Conservation (phyloP, 2,329 filamentous ascomycete genomes). For the Capronia epimyces region DNA sequence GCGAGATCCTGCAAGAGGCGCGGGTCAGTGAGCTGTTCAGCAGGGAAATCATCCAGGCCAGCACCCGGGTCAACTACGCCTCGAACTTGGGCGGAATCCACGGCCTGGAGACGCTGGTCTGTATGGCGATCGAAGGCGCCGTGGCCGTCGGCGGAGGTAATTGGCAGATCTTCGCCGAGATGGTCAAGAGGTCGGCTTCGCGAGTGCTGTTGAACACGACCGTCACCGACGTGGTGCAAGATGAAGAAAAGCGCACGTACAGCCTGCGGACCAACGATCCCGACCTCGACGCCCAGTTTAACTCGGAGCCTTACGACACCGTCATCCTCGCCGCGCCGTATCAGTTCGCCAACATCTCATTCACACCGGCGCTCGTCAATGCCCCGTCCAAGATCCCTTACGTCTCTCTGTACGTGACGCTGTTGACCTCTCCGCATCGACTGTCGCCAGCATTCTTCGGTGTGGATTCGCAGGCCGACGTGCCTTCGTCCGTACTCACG, state of each 20-base stretch:
- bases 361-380: conserved; percentile 41
- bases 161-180: conserved; percentile 85
- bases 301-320: conserved; percentile 58
- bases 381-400: conserved; percentile 77
- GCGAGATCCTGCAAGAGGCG: conserved; percentile 64
- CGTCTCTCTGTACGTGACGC: conserved; percentile 77
- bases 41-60: conserved; percentile 80
- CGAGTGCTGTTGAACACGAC: conserved; percentile 60
- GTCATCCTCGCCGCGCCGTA: conserved; percentile 78
- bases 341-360: conserved; percentile 68
- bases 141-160: conserved; percentile 78
- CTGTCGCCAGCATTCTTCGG: conserved; percentile 70
- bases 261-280: conserved; percentile 31
- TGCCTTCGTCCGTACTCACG: conserved; percentile 74
- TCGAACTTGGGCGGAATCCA: conserved; percentile 83
- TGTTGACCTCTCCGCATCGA: conserved; percentile 72
- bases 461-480: conserved; percentile 48
- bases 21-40: conserved; percentile 63
- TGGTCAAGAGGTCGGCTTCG: conserved; percentile 63
- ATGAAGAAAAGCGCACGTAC: conserved; percentile 38
- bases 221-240: conserved; percentile 56
- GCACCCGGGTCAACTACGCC: conserved; percentile 89
- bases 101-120: conserved; percentile 84
- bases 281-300: conserved; percentile 19
- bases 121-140: conserved; percentile 81